phyloP scores from a whole-genome alignment of 2,329 filamentous ascomycete species.

The Microsporum canis region DNA sequence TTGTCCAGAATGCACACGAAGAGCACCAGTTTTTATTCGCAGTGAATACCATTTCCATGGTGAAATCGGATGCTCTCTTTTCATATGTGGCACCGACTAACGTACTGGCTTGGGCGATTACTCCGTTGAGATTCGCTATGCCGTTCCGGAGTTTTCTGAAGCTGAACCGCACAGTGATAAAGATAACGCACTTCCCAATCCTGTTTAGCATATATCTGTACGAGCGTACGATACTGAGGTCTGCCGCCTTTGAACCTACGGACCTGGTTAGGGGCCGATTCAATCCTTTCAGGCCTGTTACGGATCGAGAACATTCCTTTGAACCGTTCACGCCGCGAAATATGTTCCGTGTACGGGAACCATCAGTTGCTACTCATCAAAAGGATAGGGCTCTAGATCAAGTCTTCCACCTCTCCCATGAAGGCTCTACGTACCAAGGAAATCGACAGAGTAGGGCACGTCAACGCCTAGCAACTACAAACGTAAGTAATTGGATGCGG shows the following conservation, averaged over 20 bases:
- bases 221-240: slow-evolving; percentile 66
- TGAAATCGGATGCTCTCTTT: slow-evolving; percentile 94
- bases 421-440: slow-evolving; percentile 47
- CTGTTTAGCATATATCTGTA: slow-evolving; percentile 79
- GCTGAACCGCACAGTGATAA: slow-evolving; percentile 83
- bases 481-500: slow-evolving; percentile 87
- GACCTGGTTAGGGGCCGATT: slow-evolving; percentile 69
- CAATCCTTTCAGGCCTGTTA: slow-evolving; percentile 45
- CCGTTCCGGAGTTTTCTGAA: slow-evolving; percentile 71
- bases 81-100: slow-evolving; percentile 88
- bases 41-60: slow-evolving; percentile 94
- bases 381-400: slow-evolving; percentile 86
- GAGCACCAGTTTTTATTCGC: slow-evolving; percentile 90
- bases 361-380: slow-evolving; percentile 76
- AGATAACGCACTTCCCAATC: slow-evolving; percentile 77
- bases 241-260: slow-evolving; percentile 66
- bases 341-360: slow-evolving; percentile 56
- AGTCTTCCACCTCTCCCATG: slow-evolving; percentile 66
- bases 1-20: slow-evolving; percentile 84
- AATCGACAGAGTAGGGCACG: slow-evolving; percentile 44
- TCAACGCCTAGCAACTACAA: slow-evolving; percentile 60
- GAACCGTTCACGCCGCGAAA: slow-evolving; percentile 62
- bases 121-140: slow-evolving; percentile 69
- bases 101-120: slow-evolving; percentile 78
- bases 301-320: slow-evolving; percentile 44